Percentiles rank a stretch among this genome's conserved stretches.
Conservation (phyloP, 768 basidiomycete species). For the Kwoniella europaea region DNA sequence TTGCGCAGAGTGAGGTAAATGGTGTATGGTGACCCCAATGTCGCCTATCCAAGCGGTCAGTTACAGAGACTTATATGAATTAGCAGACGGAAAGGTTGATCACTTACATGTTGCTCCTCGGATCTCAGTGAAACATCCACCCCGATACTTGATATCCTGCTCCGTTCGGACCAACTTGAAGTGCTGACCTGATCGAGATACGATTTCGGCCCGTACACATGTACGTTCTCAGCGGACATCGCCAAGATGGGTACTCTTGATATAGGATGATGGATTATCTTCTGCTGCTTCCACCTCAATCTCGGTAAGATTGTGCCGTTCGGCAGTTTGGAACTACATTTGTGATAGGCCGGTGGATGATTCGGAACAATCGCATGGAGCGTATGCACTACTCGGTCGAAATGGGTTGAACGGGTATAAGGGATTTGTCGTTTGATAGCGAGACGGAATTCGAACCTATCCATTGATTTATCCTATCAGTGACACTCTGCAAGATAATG, state of each 20-base stretch:
- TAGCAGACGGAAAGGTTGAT: neutral
- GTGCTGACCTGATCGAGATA: neutral
- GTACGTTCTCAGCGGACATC: neutral
- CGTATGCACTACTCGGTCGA: neutral
- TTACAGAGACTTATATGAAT: neutral
- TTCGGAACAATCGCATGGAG: neutral
- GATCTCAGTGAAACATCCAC: neutral
- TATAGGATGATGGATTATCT: neutral
- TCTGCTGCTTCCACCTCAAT: neutral
- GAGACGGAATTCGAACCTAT: neutral
- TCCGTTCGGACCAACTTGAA: neutral
- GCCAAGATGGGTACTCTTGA: neutral
- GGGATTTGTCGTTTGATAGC: neutral
- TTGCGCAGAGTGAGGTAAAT: neutral
- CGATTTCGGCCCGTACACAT: conserved; percentile 1
- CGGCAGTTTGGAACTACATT: neutral
- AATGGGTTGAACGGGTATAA: neutral
- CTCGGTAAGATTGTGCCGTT: neutral
- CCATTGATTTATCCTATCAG: no score
- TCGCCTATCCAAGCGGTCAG: neutral
- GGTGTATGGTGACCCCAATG: neutral
- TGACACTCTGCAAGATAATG: no score
- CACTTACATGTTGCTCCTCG: neutral
- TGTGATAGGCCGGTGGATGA: neutral
- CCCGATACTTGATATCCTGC: neutral